These are phyloP conservation scores for Epichloe uncinata DNA, from an alignment of 2,329 filamentous ascomycete species.

Conservation along the genomic window DNA sequence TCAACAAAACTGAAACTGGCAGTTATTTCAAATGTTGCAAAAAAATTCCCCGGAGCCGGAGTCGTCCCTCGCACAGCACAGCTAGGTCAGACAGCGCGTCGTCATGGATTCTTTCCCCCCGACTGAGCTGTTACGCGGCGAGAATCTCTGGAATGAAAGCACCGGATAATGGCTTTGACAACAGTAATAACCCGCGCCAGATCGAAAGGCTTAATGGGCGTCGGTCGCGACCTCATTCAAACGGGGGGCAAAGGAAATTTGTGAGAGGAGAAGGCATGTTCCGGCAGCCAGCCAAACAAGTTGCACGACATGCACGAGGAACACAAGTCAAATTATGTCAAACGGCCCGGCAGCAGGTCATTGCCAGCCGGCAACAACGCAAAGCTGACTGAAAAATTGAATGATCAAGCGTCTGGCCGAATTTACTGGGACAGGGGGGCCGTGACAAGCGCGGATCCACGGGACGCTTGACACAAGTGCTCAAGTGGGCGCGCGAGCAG, in stretches of 20 bases:
- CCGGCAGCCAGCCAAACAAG: background rate
- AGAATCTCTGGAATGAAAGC: constrained; percentile 1
- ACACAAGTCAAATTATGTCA: too few relatives aligned
- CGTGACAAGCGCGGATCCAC: background rate
- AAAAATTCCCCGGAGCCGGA: background rate
- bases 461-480: background rate
- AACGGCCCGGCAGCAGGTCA: too few relatives aligned
- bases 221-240: background rate
- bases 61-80: background rate
- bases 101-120: background rate
- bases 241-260: background rate
- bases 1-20: background rate
- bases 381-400: background rate
- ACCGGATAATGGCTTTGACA: background rate
- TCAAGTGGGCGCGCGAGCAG: background rate
- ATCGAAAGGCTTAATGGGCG: background rate
- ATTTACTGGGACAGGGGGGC: background rate
- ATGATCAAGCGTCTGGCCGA: background rate
- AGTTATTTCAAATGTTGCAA: background rate
- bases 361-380: background rate
- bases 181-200: background rate
- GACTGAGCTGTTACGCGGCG: background rate
- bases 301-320: background rate
- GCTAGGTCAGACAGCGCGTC: background rate
- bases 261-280: background rate